A percentile compares a stretch with the other conserved stretches of the same genome.
Conservation (phyloP, 164 flowering plant species). For the Vitis rupestris region DNA sequence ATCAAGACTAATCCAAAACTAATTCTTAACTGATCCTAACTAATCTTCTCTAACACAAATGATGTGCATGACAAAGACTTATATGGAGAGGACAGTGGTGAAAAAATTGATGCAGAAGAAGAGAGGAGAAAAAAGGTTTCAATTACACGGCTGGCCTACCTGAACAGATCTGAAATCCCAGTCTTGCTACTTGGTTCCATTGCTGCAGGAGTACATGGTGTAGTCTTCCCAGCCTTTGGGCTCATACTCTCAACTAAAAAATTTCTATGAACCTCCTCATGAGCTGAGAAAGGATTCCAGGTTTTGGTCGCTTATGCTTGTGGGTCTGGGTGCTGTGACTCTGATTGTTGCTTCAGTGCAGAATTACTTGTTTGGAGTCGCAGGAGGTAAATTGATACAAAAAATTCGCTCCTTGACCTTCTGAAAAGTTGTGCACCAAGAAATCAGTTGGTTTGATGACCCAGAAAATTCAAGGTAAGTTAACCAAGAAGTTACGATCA, state of each 20-base stretch:
- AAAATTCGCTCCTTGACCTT: conserved; percentile 12
- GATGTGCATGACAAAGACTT: conserved; percentile 8
- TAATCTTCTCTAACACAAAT: too few relatives aligned
- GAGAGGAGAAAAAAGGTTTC: neutral
- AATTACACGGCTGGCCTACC: conserved; percentile 6
- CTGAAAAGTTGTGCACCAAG: conserved; percentile 14
- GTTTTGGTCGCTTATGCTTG: conserved; percentile 7
- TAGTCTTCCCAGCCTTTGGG: conserved; percentile 12
- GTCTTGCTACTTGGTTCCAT: conserved; percentile 14
- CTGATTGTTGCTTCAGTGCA: conserved; percentile 6
- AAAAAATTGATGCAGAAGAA: conserved; percentile 1
- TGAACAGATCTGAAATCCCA: conserved; percentile 15
- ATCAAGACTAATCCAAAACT: too few relatives aligned
- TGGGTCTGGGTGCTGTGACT: conserved; percentile 4
- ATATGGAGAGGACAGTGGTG: neutral
- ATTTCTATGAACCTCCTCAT: conserved; percentile 13
- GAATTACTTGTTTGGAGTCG: conserved; percentile 12
- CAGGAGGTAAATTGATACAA: conserved; percentile 6
- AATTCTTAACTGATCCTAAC: too few relatives aligned
- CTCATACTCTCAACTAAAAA: conserved; percentile 9
- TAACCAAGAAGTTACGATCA: too few relatives aligned
- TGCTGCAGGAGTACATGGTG: conserved; percentile 14
- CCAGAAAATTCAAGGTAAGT: too few relatives aligned
- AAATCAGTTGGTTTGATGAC: neutral
- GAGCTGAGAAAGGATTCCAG: conserved; percentile 4